phyloP scores from a whole-genome alignment of 1,284 basidiomycete species.

The Ustilago trichophora region DNA sequence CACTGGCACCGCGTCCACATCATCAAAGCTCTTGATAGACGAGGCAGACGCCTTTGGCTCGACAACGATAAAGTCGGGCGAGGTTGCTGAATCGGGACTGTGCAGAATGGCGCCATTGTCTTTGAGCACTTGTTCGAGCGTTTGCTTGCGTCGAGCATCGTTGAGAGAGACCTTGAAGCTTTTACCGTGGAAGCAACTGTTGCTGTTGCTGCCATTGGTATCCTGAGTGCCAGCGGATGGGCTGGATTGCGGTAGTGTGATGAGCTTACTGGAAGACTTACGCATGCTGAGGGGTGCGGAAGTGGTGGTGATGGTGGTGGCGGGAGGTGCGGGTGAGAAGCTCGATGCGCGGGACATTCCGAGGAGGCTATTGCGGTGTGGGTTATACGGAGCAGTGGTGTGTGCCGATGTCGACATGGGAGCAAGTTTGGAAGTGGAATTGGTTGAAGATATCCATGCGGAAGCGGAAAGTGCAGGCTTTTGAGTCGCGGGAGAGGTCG shows the following conservation, averaged over 20 bases:
- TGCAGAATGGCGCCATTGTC: conserved; percentile 28
- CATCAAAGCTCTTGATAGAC: conserved; percentile 3
- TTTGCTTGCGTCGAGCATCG: conserved; percentile 20
- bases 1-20: conserved; percentile 21
- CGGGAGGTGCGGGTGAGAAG: conserved; percentile 30
- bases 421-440: not conserved
- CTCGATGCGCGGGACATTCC: conserved; percentile 47
- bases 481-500: no score
- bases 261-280: conserved; percentile 8
- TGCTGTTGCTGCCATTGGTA: not conserved
- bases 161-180: conserved; percentile 30
- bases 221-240: not conserved
- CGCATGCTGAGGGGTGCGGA: conserved; percentile 14
- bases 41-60: conserved; percentile 13
- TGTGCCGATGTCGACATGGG: not conserved
- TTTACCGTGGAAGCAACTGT: conserved; percentile 17
- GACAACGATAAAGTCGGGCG: conserved; percentile 30
- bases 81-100: not conserved
- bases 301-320: conserved; percentile 4
- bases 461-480: not conserved
- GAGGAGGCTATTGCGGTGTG: conserved; percentile 26
- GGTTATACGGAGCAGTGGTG: conserved; percentile 5
- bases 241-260: conserved; percentile 23
- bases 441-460: not conserved
- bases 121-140: conserved; percentile 31